These are phyloP conservation scores for Irpex sp. DNA, from an alignment of 1,284 basidiomycete species.

Conservation along the genomic window DNA sequence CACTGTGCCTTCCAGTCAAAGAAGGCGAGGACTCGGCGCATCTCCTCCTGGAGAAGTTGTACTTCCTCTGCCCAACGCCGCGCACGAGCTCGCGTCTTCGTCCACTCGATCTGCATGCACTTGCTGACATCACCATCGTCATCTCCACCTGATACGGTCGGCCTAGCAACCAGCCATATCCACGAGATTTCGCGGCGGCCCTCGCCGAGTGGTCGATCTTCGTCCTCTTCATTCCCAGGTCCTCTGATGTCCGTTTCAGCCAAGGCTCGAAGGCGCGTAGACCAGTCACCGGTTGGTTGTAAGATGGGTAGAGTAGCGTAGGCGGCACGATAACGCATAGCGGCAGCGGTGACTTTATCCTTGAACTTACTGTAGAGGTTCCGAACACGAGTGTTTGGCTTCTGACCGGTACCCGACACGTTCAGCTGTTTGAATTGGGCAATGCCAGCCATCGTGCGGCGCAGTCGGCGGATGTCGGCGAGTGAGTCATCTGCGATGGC, in stretches of 20 bases:
- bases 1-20: constrained; percentile 11
- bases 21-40: constrained; percentile 13
- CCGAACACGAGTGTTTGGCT: constrained; percentile 11
- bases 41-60: constrained; percentile 17
- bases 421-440: constrained; percentile 7
- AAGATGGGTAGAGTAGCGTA: constrained; percentile 3
- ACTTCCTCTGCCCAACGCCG: constrained; percentile 18
- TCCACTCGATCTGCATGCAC: constrained; percentile 15
- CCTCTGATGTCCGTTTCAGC: constrained; percentile 12
- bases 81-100: constrained; percentile 8
- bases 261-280: background rate
- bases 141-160: background rate
- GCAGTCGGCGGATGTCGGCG: constrained; percentile 8
- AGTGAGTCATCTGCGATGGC: constrained; percentile 14
- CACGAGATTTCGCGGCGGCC: constrained; percentile 10
- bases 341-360: background rate
- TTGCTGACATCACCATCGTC: background rate
- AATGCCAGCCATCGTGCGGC: background rate
- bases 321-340: constrained; percentile 12
- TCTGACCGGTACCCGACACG: constrained; percentile 7
- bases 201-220: constrained; percentile 5
- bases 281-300: constrained; percentile 8
- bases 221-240: constrained; percentile 5
- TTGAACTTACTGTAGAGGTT: constrained; percentile 5
- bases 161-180: constrained; percentile 15